phyloP scores from a whole-genome alignment of 169 alveolate species.

The Babesia ovis region DNA sequence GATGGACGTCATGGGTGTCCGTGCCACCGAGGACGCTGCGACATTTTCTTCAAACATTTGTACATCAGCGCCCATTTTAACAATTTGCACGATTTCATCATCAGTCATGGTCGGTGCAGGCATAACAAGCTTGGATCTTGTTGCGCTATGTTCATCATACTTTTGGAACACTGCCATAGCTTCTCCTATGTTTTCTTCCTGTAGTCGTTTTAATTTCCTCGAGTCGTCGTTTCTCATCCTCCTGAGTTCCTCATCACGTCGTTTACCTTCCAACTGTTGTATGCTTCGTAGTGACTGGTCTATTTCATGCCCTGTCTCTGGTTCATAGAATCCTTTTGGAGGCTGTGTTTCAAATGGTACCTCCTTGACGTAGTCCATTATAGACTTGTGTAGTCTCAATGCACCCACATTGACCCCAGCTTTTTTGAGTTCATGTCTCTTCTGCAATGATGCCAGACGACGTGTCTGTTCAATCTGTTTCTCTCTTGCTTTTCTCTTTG shows the following conservation, averaged over 20 bases:
- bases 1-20: conserved; percentile 67
- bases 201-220: conserved; percentile 88
- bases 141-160: conserved; percentile 69
- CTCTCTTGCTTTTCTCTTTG: conserved; percentile 98
- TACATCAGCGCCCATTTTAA: conserved; percentile 69
- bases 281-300: conserved; percentile 77
- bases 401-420: conserved; percentile 93
- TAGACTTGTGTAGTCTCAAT: conserved; percentile 84
- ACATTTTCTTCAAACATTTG: conserved; percentile 56
- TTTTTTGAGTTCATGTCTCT: conserved; percentile 96
- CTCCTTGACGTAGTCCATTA: conserved; percentile 93
- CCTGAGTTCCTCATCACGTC: conserved; percentile 91
- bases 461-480: conserved; percentile 96
- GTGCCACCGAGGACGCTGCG: conserved; percentile 54
- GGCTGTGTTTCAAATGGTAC: conserved; percentile 93
- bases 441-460: conserved; percentile 94
- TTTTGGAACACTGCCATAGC: conserved; percentile 88
- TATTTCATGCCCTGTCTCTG: conserved; percentile 84
- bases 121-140: conserved; percentile 65
- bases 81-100: conserved; percentile 66
- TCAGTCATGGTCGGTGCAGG: conserved; percentile 86
- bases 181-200: conserved; percentile 89
- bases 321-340: conserved; percentile 92
- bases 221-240: conserved; percentile 87
- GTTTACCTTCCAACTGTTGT: conserved; percentile 85